Conservation (phyloP, 2,329 filamentous ascomycete genomes). For the Botrytis hyacinthi region DNA sequence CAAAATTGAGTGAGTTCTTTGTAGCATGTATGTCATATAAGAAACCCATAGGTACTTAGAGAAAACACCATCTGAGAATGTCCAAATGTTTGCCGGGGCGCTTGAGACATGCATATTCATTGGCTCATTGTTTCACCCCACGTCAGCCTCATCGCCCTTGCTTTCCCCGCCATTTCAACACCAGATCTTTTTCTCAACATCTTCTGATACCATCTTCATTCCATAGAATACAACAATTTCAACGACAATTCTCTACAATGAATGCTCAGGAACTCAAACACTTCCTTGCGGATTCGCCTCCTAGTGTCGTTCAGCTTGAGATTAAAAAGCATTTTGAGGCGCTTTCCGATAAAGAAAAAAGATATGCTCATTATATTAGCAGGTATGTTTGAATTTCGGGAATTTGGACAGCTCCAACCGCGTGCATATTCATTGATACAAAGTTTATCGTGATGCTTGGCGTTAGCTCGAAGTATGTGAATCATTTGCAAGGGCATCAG, state of each 20-base stretch:
- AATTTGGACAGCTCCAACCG: neutral
- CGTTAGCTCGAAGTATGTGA: neutral
- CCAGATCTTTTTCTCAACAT: slow-evolving; percentile 8
- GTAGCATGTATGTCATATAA: neutral
- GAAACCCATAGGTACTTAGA: too few species aligned
- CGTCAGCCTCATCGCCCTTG: slow-evolving; percentile 15
- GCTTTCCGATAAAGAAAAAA: slow-evolving; percentile 72
- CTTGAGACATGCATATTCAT: slow-evolving; percentile 14
- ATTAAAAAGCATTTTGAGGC: slow-evolving; percentile 92
- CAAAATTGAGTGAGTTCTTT: neutral
- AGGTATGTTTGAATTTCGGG: slow-evolving; percentile 49
- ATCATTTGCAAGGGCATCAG: slow-evolving; percentile 18
- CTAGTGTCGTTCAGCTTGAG: slow-evolving; percentile 80
- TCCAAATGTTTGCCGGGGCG: slow-evolving; percentile 9
- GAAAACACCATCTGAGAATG: neutral
- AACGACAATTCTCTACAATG: slow-evolving; percentile 44
- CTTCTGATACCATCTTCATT: slow-evolving; percentile 21
- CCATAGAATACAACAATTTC: slow-evolving; percentile 29
- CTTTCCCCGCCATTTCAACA: slow-evolving; percentile 10
- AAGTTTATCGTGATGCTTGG: neutral
- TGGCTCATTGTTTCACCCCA: slow-evolving; percentile 17
- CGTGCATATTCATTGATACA: neutral
- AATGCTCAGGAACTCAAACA: slow-evolving; percentile 62
- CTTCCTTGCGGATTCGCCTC: slow-evolving; percentile 88
- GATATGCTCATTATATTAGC: slow-evolving; percentile 89